phyloP scores from a whole-genome alignment of 140 eudicot genomes.

The Anethum foeniculum region DNA sequence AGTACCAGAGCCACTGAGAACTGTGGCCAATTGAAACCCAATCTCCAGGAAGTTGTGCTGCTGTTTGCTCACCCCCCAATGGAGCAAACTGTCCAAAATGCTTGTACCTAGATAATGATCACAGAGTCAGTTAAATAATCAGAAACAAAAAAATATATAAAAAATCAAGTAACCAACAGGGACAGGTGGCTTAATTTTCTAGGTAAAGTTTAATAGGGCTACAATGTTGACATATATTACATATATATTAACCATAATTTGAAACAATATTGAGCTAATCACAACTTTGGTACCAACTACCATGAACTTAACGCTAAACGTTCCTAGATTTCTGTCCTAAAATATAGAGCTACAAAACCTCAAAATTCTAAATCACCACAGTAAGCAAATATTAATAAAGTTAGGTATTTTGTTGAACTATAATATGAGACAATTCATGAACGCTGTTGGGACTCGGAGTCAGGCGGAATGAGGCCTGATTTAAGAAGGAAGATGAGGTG shows the following conservation, averaged over 20 bases:
- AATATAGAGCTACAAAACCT: not conserved
- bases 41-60: slow-evolving; percentile 83
- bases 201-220: not conserved
- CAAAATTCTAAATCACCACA: not conserved
- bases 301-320: not conserved
- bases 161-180: too few relatives aligned
- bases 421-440: not conserved
- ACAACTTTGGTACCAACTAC: not conserved
- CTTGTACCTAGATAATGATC: slow-evolving; percentile 26
- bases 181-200: not conserved
- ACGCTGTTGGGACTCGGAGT: not conserved
- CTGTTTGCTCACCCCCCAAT: slow-evolving; percentile 81
- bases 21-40: slow-evolving; percentile 63
- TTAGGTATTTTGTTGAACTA: not conserved
- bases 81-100: slow-evolving; percentile 89
- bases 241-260: not conserved
- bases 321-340: not conserved
- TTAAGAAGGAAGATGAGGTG: not conserved
- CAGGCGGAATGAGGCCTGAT: not conserved
- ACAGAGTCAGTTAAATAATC: not conserved
- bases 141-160: not conserved
- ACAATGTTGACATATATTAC: not conserved
- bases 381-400: not conserved
- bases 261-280: not conserved
- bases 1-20: slow-evolving; percentile 74